A percentile compares a stretch with the other conserved stretches of the same genome.
Conservation (phyloP, 495 filamentous ascomycete genomes). For the Aspergillus haitiensis region DNA sequence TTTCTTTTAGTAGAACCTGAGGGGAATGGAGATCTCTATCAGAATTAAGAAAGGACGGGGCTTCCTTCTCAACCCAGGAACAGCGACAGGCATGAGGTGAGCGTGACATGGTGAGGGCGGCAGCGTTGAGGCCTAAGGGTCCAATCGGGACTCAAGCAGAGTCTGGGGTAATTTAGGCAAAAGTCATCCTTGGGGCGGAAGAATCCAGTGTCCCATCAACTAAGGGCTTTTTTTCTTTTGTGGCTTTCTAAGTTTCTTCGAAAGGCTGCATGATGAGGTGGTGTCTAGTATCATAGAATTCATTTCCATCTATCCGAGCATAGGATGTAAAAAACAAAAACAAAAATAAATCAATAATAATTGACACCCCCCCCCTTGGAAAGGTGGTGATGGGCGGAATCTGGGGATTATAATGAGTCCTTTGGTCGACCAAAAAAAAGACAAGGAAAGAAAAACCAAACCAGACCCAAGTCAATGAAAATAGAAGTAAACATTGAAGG, state of each 20-base stretch:
- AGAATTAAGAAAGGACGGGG: slow-evolving; percentile 1
- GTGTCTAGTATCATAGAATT: neutral
- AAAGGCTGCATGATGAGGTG: neutral
- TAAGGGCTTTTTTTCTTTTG: neutral
- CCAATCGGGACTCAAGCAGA: slow-evolving; percentile 9
- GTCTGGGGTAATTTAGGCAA: slow-evolving; percentile 28
- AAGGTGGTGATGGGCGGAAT: neutral
- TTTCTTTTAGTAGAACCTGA: neutral
- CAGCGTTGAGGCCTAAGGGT: neutral
- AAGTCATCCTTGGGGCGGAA: slow-evolving; percentile 6
- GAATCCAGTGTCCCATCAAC: neutral
- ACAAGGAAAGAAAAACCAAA: too few relatives aligned
- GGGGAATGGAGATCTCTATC: neutral
- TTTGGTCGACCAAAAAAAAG: too few relatives aligned
- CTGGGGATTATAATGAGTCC: too few relatives aligned
- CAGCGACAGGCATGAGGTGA: neutral
- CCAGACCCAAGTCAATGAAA: too few relatives aligned
- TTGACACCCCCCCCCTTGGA: too few relatives aligned
- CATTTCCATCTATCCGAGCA: neutral
- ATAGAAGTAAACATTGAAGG: too few relatives aligned
- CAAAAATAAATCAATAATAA: neutral
- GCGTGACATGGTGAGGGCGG: neutral
- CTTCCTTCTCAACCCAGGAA: neutral
- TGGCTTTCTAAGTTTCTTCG: slow-evolving; percentile 1
- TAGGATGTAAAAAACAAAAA: neutral